Evolutionary conservation across 805 yeast species (phyloP).

Genomic region (Myxozyma sirexii): DNA sequence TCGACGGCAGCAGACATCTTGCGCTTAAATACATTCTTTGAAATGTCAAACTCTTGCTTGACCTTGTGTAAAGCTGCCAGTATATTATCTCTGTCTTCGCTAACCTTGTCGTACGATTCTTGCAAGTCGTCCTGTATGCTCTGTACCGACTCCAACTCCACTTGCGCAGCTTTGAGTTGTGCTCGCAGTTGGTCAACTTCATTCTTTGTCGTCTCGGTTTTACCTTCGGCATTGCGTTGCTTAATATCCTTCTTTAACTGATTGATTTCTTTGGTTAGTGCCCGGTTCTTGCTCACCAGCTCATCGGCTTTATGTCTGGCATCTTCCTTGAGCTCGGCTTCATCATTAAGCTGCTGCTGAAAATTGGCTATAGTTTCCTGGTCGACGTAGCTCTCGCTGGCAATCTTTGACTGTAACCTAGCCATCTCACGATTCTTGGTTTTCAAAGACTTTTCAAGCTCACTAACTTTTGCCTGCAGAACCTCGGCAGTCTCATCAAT

Average conservation of each 20-base stretch:
- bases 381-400: neutral
- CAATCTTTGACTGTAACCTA: neutral
- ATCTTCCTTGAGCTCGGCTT: conserved; percentile 20
- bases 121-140: neutral
- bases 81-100: conserved; percentile 9
- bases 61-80: neutral
- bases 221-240: conserved; percentile 2
- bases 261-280: conserved; percentile 4
- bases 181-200: conserved; percentile 1
- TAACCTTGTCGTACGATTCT: neutral
- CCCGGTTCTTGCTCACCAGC: conserved; percentile 14
- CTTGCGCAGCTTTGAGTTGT: conserved; percentile 6
- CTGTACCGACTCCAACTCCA: conserved; percentile 5
- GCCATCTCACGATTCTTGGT: conserved; percentile 2
- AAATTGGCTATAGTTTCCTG: neutral
- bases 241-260: conserved; percentile 6
- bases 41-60: conserved; percentile 7
- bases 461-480: neutral
- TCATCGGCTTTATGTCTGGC: conserved; percentile 25
- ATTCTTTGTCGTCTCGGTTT: neutral
- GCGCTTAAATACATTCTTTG: conserved; percentile 14
- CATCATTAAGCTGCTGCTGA: conserved; percentile 17
- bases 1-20: conserved; percentile 7
- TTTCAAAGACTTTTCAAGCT: neutral
- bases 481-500: neutral